phyloP scores from a whole-genome alignment of 2,329 filamentous ascomycete genomes.

The Neofusicoccum sp. region DNA sequence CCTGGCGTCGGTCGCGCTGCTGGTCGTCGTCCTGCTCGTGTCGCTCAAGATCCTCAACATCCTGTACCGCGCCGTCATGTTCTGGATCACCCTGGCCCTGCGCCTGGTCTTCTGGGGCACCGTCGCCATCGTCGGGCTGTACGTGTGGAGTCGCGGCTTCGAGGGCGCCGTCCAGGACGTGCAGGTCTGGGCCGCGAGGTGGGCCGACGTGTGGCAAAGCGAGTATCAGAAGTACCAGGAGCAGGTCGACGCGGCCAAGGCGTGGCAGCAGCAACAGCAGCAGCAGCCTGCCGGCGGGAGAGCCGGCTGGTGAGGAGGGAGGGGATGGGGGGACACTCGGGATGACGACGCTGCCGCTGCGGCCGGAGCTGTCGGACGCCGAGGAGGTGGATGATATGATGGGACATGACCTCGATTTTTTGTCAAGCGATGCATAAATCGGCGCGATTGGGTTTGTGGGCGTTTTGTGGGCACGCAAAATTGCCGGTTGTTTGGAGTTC shows the following conservation, averaged over 20 bases:
- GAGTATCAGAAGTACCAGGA: slow-evolving; percentile 16
- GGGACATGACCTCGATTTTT: neutral
- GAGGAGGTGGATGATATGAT: neutral
- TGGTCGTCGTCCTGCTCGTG: slow-evolving; percentile 65
- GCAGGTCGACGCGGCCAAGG: slow-evolving; percentile 5
- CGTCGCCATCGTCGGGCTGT: slow-evolving; percentile 58
- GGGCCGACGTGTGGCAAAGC: slow-evolving; percentile 18
- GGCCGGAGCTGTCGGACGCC: neutral
- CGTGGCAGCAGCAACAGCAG: slow-evolving; percentile 1
- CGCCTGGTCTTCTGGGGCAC: slow-evolving; percentile 66
- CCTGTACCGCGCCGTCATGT: slow-evolving; percentile 72
- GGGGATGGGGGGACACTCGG: neutral
- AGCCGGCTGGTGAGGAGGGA: neutral
- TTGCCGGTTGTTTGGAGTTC: neutral
- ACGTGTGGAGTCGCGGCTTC: slow-evolving; percentile 63
- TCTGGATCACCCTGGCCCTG: slow-evolving; percentile 71
- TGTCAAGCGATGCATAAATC: slow-evolving; percentile 8
- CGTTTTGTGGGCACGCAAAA: slow-evolving; percentile 3
- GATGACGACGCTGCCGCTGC: neutral
- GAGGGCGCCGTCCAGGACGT: slow-evolving; percentile 66
- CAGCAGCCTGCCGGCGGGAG: neutral
- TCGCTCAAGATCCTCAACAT: slow-evolving; percentile 67
- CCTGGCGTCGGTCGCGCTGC: slow-evolving; percentile 55
- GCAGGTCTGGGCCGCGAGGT: neutral
- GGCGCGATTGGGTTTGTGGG: slow-evolving; percentile 4